These are phyloP conservation scores for Noccaea bulbosa DNA, from an alignment of 345 rosid genomes.

Conservation along the genomic window DNA sequence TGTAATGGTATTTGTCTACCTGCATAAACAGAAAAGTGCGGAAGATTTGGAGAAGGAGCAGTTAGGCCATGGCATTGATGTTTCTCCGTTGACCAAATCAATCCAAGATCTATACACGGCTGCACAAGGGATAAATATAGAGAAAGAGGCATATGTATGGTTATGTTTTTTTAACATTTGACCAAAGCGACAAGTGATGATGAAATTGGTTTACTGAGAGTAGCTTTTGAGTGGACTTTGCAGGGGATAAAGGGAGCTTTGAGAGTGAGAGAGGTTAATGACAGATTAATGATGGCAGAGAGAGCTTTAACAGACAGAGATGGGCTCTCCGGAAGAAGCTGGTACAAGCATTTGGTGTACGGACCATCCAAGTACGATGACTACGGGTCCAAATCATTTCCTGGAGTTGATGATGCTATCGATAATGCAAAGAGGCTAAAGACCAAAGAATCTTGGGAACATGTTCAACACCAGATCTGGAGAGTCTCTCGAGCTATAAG, in stretches of 20 bases:
- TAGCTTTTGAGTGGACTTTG: background rate
- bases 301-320: slow-evolving; percentile 73
- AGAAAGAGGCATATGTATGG: slow-evolving; percentile 68
- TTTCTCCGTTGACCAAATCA: slow-evolving; percentile 62
- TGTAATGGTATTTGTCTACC: slow-evolving; percentile 14
- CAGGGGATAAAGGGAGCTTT: slow-evolving; percentile 31
- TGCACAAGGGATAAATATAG: slow-evolving; percentile 52
- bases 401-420: slow-evolving; percentile 74
- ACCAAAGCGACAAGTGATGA: background rate
- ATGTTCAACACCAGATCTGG: slow-evolving; percentile 83
- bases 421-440: slow-evolving; percentile 57
- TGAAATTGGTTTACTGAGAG: background rate
- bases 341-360: slow-evolving; percentile 86
- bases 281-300: slow-evolving; percentile 82
- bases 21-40: slow-evolving; percentile 50
- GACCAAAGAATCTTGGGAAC: slow-evolving; percentile 61
- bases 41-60: slow-evolving; percentile 58
- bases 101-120: slow-evolving; percentile 58
- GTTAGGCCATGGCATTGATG: slow-evolving; percentile 46
- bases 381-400: slow-evolving; percentile 77
- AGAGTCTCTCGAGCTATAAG: slow-evolving; percentile 72
- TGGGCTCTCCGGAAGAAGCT: slow-evolving; percentile 67
- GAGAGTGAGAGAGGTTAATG: slow-evolving; percentile 67
- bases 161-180: background rate
- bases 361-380: slow-evolving; percentile 75